Conservation (phyloP, 2,329 filamentous ascomycete genomes). For the Davidsoniella neocaledoniae region DNA sequence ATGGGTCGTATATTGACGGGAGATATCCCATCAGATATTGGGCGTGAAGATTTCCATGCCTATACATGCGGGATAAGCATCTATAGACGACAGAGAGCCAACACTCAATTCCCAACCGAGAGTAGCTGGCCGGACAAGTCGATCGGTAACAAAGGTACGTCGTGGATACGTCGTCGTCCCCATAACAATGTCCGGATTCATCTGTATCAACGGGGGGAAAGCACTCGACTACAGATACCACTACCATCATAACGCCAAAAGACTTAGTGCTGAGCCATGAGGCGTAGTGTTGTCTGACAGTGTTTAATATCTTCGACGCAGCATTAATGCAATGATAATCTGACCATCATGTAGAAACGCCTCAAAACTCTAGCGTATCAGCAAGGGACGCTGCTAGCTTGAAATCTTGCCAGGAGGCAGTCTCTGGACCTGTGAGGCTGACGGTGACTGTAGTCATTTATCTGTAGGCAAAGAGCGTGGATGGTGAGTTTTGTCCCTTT, state of each 20-base stretch:
- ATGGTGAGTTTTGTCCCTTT: constrained; percentile 42
- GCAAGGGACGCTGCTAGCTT: not conserved
- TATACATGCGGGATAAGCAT: constrained; percentile 69
- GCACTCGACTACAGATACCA: not conserved
- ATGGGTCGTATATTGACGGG: constrained; percentile 73
- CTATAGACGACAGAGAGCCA: constrained; percentile 23
- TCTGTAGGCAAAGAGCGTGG: constrained; percentile 68
- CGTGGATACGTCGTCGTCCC: not conserved
- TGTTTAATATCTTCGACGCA: no score
- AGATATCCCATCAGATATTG: constrained; percentile 50
- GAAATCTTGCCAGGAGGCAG: constrained; percentile 28
- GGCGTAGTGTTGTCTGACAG: no score
- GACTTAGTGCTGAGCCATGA: no score
- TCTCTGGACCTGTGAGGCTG: constrained; percentile 63
- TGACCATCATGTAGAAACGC: not conserved
- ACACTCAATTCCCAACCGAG: no score
- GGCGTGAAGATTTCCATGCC: constrained; percentile 64
- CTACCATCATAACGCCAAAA: no score
- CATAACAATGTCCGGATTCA: no score
- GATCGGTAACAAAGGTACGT: not conserved
- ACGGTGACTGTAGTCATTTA: constrained; percentile 77
- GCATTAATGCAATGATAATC: constrained; percentile 4
- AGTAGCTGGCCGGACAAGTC: not conserved
- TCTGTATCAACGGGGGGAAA: no score
- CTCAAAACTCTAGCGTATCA: no score